Conservation (phyloP, 768 basidiomycete genomes). For the Suillus hirtellus region DNA sequence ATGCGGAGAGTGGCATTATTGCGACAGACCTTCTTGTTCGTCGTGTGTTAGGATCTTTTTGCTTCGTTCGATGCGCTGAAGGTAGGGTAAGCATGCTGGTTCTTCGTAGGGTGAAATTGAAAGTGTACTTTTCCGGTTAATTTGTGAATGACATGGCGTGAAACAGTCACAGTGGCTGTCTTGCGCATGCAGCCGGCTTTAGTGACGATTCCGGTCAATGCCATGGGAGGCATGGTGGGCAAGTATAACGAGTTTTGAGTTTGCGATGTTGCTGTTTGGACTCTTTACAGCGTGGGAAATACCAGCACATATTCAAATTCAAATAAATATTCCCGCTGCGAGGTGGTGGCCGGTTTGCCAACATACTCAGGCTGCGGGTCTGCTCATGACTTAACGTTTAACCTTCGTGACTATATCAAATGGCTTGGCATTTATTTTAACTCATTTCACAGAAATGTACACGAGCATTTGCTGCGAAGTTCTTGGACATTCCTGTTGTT, state of each 20-base stretch:
- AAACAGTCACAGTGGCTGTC: conserved; percentile 82
- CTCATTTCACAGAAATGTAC: too few relatives aligned
- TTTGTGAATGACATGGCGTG: conserved; percentile 70
- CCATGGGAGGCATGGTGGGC: conserved; percentile 71
- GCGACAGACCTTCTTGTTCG: conserved; percentile 60
- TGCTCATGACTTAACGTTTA: too few relatives aligned
- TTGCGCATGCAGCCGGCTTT: conserved; percentile 84
- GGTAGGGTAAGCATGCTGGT: conserved; percentile 6
- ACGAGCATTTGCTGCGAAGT: too few relatives aligned
- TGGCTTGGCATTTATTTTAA: too few relatives aligned
- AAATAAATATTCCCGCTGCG: too few relatives aligned
- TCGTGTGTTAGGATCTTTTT: conserved; percentile 83
- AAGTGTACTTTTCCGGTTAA: conserved; percentile 71
- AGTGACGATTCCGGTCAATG: conserved; percentile 72
- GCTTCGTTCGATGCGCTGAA: conserved; percentile 68
- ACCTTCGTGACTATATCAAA: too few relatives aligned
- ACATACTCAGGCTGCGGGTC: too few relatives aligned
- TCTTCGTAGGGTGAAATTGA: background rate
- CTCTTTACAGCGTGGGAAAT: conserved; percentile 1
- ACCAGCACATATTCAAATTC: background rate
- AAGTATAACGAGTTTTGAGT: background rate
- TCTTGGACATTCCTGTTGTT: too few relatives aligned
- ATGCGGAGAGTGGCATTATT: background rate
- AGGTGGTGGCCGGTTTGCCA: too few relatives aligned
- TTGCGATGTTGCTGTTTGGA: background rate